Percentiles rank a stretch among this genome's conserved stretches.
Evolutionary conservation across 306 rosid genomes (phyloP).

Genomic region (Hippophae gyantsensis): DNA sequence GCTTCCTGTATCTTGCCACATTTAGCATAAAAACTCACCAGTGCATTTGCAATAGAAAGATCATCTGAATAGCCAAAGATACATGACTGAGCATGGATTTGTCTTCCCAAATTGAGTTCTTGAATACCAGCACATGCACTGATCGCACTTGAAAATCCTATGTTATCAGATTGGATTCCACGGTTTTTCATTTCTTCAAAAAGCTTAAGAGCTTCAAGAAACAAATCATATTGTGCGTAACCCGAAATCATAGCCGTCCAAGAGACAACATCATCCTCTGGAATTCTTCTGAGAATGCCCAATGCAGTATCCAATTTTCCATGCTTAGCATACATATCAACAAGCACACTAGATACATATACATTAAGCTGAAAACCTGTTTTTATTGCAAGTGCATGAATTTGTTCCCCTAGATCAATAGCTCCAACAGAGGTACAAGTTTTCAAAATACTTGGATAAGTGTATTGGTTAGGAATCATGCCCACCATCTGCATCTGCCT

Average conservation of each 20-base stretch:
- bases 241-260: conserved; percentile 97
- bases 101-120: conserved; percentile 65
- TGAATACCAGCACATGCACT: conserved; percentile 75
- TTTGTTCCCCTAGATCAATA: conserved; percentile 67
- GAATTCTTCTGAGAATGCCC: conserved; percentile 43
- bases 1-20: conserved; percentile 65
- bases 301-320: conserved; percentile 59
- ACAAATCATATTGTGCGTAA: conserved; percentile 59
- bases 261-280: conserved; percentile 59
- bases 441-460: conserved; percentile 76
- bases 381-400: conserved; percentile 66
- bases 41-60: conserved; percentile 69
- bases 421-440: conserved; percentile 70
- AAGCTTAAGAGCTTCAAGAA: conserved; percentile 52
- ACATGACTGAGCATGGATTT: conserved; percentile 72
- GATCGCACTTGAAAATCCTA: conserved; percentile 77
- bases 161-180: conserved; percentile 62
- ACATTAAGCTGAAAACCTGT: conserved; percentile 72
- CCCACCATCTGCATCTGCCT: conserved; percentile 71
- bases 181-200: conserved; percentile 59
- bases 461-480: conserved; percentile 70
- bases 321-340: conserved; percentile 81
- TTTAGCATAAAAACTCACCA: conserved; percentile 74
- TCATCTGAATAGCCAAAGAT: conserved; percentile 60
- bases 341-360: conserved; percentile 76